A percentile compares a stretch with the other conserved stretches of the same genome.
phyloP scores from a whole-genome alignment of 2,329 filamentous ascomycete genomes.

The Ceratocystis alfenasii region DNA sequence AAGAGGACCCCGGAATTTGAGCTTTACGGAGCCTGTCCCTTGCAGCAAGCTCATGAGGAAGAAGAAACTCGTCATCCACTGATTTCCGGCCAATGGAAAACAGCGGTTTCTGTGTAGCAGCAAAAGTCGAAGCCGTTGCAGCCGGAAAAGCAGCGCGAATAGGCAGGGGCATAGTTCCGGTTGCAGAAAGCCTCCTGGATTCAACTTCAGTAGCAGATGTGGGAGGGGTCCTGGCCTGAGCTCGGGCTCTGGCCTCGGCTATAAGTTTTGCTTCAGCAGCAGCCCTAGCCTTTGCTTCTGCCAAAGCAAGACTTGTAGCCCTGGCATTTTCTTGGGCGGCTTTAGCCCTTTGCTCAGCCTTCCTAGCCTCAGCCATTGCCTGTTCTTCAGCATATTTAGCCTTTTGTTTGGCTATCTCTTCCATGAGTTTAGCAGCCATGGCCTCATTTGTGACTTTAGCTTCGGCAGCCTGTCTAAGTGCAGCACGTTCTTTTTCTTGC shows the following conservation, averaged over 20 bases:
- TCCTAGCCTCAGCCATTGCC: neutral
- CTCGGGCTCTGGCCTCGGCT: neutral
- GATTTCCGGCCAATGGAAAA: slow-evolving; percentile 4
- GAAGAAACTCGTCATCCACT: slow-evolving; percentile 8
- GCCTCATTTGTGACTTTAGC: neutral
- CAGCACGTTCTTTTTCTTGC: neutral
- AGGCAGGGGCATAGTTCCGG: neutral
- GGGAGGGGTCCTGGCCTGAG: neutral
- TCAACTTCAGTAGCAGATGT: neutral
- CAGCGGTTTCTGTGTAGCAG: neutral
- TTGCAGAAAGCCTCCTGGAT: slow-evolving; percentile 2
- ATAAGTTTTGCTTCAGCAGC: neutral
- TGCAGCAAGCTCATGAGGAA: slow-evolving; percentile 9
- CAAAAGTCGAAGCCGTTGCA: neutral
- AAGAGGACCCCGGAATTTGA: neutral
- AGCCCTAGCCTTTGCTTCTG: neutral
- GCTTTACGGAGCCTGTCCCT: neutral
- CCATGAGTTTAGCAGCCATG: neutral
- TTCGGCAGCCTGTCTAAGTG: neutral
- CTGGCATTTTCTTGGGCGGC: neutral
- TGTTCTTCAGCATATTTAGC: neutral
- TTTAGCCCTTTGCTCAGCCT: neutral
- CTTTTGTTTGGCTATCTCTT: neutral
- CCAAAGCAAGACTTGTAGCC: neutral
- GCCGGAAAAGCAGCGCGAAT: neutral